Base-by-base conservation (phyloP, 2,329 filamentous ascomycete genomes). In the Aspergillus sp. region DNA sequence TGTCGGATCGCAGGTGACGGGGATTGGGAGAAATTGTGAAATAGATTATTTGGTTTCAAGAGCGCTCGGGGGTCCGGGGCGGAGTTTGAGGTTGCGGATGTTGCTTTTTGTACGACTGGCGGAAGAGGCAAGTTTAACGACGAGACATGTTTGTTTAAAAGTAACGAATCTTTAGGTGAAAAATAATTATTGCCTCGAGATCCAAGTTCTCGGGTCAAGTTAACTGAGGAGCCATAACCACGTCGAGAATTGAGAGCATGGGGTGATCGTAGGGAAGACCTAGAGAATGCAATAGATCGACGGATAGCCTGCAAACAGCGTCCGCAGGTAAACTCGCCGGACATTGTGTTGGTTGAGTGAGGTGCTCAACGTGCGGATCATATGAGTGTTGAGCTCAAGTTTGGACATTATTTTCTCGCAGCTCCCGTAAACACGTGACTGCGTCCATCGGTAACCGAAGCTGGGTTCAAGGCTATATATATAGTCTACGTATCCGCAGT, bases 21-120 rank as follows among this genome's bases (percentile, higher is more conserved):
- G 13, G 95, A 99, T 63, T 88, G 83, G 37, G 91, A 90, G 74
- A 95, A 96, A 9, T 91, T 86, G 76, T 99, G 93, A 80, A 98
- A 99, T 56, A 99, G 87, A 72, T 97, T 89, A 76, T 96, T 86
- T 51, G 86, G 82, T 62, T 80, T 81, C 24, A 96, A 82, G 48
- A 85, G 73, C 5, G 73, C 64, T 70, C 69, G 68, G 34, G 66
- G 54, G 54, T 72, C 67, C 54, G 64, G 57, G 15, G 65, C 60
- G 19, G 62, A 49, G 15, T 59, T 61, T 9, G 65, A 59, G 0
- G 70, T 69, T 30, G 70, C 65, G 15, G 68, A 66, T 15, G 55
- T 52, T 20, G 70, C 66, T 39, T 66, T 67, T 55, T 70, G 69
- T 9, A 66, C 51, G 20, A 64, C 37, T n/a, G 66, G 51, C n/a